Evolutionary conservation across 2,329 filamentous ascomycete genomes (phyloP), one percentile per base, ranked within the genome.

Genomic region (Blumeria graminis): DNA sequence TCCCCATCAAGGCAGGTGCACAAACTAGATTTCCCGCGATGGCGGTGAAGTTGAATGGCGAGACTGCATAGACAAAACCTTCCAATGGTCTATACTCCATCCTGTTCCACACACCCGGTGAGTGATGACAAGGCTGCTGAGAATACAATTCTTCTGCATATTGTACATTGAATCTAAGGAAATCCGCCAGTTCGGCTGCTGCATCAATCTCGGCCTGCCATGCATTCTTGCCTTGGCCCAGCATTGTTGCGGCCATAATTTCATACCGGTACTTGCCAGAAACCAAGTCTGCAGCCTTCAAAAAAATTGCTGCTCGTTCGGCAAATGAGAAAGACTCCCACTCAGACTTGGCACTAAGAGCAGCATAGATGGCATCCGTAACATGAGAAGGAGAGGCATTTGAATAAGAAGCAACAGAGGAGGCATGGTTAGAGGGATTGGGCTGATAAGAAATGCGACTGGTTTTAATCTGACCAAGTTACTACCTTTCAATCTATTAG

Each of bases 201-300:
- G 89, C 78, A 69, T 96, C 90, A 61, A 96, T 96, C 75, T 98
- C 90, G n/a, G 92, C 90, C 71, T 98, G 90, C 88, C 88, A 96
- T 52, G 86, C 87, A 69, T 95, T 96, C 78, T 96, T 96, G 65
- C 92, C 90, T 71, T 98, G 90, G 59, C 90, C 92, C 35, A 94
- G 74, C 80, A 96, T 94, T 13, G 92, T 95, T 48, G 87, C 80
- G 7, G 92, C 90, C 85, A 96, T 94, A 64, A 98, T 79, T 57
- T 95, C 87, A 71, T 94, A 95, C 67, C 92, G 80, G 71, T 98
- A 96, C 72, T 96, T 96, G 61, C 78, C 84, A 56, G 84, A 75
- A 62, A 98, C 80, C 60, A 98, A 74, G 67, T 96, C 89, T 36
- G 90, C 90, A 3, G 92, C 90, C 76, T 95, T 95, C 65, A 96